Evolutionary conservation across 1,139 yeast genomes (phyloP).

Genomic region (Geotrichum klebahnii): DNA sequence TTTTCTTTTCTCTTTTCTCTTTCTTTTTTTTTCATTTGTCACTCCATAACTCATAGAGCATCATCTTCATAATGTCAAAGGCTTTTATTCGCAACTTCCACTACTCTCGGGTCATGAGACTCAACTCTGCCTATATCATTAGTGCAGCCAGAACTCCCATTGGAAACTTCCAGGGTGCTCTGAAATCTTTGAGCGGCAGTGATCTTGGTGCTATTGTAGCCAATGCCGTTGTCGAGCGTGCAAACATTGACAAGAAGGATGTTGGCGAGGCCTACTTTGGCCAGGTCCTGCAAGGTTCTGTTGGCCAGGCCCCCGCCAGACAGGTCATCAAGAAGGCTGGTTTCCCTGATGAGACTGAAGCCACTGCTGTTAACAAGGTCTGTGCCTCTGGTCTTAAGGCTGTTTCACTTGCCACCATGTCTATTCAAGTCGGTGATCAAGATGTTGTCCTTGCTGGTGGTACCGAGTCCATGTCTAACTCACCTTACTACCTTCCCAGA

Average conservation of each 20-base stretch:
- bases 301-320: slow-evolving; percentile 63
- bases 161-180: slow-evolving; percentile 55
- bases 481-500: slow-evolving; percentile 48
- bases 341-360: slow-evolving; percentile 50
- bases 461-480: slow-evolving; percentile 60
- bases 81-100: slow-evolving; percentile 20
- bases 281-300: slow-evolving; percentile 55
- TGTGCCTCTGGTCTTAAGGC: slow-evolving; percentile 62
- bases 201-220: slow-evolving; percentile 58
- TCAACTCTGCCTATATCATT: slow-evolving; percentile 47
- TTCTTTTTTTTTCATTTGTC: neutral
- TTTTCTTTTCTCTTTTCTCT: slow-evolving; percentile 1
- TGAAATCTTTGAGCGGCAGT: slow-evolving; percentile 48
- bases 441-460: slow-evolving; percentile 59
- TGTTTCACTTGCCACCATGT: slow-evolving; percentile 52
- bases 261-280: slow-evolving; percentile 57
- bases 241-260: slow-evolving; percentile 48
- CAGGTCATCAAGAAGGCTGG: slow-evolving; percentile 61
- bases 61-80: slow-evolving; percentile 16
- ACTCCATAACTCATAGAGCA: neutral
- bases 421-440: slow-evolving; percentile 52
- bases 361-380: slow-evolving; percentile 58
- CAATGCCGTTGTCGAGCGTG: slow-evolving; percentile 52
- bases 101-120: slow-evolving; percentile 13
- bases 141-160: slow-evolving; percentile 57